A percentile compares a stretch with the other conserved stretches of the same genome.
phyloP scores from a whole-genome alignment of 768 basidiomycete species.

The Lactarius hengduanensis region DNA sequence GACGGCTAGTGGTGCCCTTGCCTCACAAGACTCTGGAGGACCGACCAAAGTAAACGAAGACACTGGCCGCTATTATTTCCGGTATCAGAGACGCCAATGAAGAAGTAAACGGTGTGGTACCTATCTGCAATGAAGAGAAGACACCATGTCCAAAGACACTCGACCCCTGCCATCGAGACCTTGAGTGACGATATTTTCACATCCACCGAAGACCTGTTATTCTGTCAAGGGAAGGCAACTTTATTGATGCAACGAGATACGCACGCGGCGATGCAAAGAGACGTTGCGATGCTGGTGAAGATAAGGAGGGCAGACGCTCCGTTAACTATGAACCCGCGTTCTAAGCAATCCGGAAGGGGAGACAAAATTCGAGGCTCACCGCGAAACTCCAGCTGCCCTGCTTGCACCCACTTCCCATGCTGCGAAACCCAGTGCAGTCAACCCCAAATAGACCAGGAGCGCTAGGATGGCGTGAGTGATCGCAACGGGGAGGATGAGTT shows the following conservation, averaged over 20 bases:
- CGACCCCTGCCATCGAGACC: slow-evolving; percentile 47
- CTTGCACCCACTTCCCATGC: slow-evolving; percentile 23
- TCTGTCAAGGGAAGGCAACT: slow-evolving; percentile 46
- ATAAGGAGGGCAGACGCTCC: slow-evolving; percentile 10
- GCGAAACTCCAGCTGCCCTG: slow-evolving; percentile 19
- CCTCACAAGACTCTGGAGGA: slow-evolving; percentile 39
- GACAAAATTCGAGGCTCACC: neutral
- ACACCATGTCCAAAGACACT: slow-evolving; percentile 57
- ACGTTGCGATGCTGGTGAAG: slow-evolving; percentile 9
- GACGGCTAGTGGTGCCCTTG: slow-evolving; percentile 26
- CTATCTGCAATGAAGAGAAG: slow-evolving; percentile 49
- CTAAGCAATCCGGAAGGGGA: neutral
- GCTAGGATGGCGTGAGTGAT: slow-evolving; percentile 4
- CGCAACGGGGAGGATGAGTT: neutral
- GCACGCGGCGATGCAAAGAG: slow-evolving; percentile 45
- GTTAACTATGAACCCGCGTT: slow-evolving; percentile 7
- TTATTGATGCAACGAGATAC: slow-evolving; percentile 32
- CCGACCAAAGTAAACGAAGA: slow-evolving; percentile 47
- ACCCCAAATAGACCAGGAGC: slow-evolving; percentile 45
- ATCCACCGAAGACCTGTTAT: slow-evolving; percentile 35
- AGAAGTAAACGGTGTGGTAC: slow-evolving; percentile 30
- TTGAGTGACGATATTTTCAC: slow-evolving; percentile 40
- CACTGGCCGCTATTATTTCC: slow-evolving; percentile 44
- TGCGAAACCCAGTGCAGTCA: slow-evolving; percentile 25
- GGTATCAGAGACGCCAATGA: slow-evolving; percentile 2